These are phyloP conservation scores for Pythium brachiatum DNA, from an alignment of 352 stramenopile species.

Conservation along the genomic window DNA sequence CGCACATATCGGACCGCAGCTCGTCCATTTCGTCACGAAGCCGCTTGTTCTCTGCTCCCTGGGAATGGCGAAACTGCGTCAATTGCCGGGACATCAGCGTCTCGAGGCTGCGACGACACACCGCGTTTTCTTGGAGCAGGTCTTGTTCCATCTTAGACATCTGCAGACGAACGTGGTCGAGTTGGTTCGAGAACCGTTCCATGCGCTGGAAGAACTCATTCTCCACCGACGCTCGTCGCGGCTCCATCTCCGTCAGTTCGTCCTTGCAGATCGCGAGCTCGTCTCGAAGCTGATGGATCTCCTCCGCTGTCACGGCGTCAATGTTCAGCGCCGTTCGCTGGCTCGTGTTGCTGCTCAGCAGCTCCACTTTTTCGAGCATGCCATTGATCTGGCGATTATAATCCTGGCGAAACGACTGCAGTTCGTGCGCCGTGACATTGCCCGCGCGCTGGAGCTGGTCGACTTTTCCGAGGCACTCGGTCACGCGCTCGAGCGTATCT, in stretches of 20 bases:
- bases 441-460: constrained; percentile 37
- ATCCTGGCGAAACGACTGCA: constrained; percentile 41
- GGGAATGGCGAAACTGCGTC: constrained; percentile 39
- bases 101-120: constrained; percentile 46
- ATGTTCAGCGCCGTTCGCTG: constrained; percentile 14
- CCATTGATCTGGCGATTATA: constrained; percentile 48
- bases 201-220: constrained; percentile 32
- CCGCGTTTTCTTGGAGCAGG: constrained; percentile 46
- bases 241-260: constrained; percentile 4
- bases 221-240: constrained; percentile 15
- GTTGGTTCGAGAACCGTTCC: constrained; percentile 38
- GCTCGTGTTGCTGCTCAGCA: constrained; percentile 24
- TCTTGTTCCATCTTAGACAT: constrained; percentile 56
- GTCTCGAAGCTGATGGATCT: constrained; percentile 19
- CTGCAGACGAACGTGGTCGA: constrained; percentile 45
- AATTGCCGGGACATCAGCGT: constrained; percentile 50
- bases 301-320: constrained; percentile 7
- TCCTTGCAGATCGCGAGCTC: constrained; percentile 22
- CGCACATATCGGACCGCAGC: constrained; percentile 60
- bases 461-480: constrained; percentile 47
- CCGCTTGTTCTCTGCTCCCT: constrained; percentile 51
- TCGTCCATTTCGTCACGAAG: constrained; percentile 64
- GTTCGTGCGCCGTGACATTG: constrained; percentile 33
- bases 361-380: constrained; percentile 39
- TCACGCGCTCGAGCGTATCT: constrained; percentile 48